Base-by-base conservation (phyloP, 306 rosid genomes). In the Aeschynomene evenia region DNA sequence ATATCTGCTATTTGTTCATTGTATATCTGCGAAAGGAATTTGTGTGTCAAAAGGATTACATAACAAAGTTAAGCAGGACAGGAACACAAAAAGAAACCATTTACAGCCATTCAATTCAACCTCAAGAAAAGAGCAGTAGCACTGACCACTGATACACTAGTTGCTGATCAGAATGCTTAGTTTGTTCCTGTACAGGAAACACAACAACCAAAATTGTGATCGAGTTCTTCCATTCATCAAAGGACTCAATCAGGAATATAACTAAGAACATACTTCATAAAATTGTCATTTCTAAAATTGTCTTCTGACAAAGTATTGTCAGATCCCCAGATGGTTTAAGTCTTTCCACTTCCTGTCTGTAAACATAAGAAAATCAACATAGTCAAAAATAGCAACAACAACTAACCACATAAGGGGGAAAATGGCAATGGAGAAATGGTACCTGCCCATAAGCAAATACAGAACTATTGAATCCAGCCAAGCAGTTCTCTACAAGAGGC, bases 261-360 rank as follows among this genome's bases (percentile, higher is more conserved):
- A 79, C 36, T 23, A 21, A 14, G 45, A 33, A 11, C 84, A 51
- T 70, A 89, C 98, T 81, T 92, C 96, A 62, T 76, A 76, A 64
- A 87, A 64, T 87, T 87, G 55, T 84, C 86, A 39, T 76, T 72
- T 48, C 81, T 36, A 63, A 78, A 34, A 67, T 84, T 76, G 46
- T 83, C 90, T 63, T 80, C 85, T 4, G 73, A 79, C 80, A 84
- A 81, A 57, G 92, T 77, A 53, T 89, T 89, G 76, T 95, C 79
- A 64, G 96, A 96, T 73, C 98, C 98, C 98, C 98, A 92, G 87
- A 91, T 87, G 4, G 98, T 91, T 62, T 89, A 91, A 9, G 98
- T 91, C 86, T 91, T 91, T 36, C 97, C 98, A 33, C 98, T 92
- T 71, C 98, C 98, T 1, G 98, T 92, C 98, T 89, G 64, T 3